Conservation (phyloP, 2,329 filamentous ascomycete species). For the Ceratocystis papillata region DNA sequence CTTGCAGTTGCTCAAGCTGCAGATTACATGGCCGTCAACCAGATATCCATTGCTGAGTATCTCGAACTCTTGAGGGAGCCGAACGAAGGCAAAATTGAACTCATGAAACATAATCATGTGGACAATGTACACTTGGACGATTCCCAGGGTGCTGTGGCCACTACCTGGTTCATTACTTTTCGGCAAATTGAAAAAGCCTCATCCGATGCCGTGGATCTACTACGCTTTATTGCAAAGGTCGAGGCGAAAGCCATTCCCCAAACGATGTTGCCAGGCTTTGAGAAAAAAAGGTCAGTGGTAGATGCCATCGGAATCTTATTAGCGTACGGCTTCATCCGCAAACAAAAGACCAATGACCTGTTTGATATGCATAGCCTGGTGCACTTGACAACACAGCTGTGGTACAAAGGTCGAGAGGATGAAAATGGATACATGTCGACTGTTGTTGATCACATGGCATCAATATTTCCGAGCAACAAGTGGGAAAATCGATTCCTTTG, state of each 20-base stretch:
- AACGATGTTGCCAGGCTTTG: neutral
- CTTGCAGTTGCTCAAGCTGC: slow-evolving; percentile 25
- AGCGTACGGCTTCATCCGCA: neutral
- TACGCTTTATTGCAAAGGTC: neutral
- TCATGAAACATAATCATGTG: neutral
- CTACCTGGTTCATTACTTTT: neutral
- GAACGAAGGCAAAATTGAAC: neutral
- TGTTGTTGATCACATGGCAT: no score
- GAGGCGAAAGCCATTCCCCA: neutral
- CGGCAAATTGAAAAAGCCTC: neutral
- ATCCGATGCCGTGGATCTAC: neutral
- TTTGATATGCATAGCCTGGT: neutral
- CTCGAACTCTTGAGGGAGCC: neutral
- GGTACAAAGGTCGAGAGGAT: neutral
- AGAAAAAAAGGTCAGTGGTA: no score
- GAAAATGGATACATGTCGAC: no score
- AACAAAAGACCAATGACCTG: neutral
- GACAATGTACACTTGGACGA: neutral
- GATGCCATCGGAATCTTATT: neutral
- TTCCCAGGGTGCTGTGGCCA: neutral
- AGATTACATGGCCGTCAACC: slow-evolving; percentile 23
- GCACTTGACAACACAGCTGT: neutral
- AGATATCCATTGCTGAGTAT: neutral
- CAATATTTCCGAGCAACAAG: neutral
- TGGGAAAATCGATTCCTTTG: neutral